Evolutionary conservation across 2,329 filamentous ascomycete genomes (phyloP).

Genomic region (Penicillium sp.): DNA sequence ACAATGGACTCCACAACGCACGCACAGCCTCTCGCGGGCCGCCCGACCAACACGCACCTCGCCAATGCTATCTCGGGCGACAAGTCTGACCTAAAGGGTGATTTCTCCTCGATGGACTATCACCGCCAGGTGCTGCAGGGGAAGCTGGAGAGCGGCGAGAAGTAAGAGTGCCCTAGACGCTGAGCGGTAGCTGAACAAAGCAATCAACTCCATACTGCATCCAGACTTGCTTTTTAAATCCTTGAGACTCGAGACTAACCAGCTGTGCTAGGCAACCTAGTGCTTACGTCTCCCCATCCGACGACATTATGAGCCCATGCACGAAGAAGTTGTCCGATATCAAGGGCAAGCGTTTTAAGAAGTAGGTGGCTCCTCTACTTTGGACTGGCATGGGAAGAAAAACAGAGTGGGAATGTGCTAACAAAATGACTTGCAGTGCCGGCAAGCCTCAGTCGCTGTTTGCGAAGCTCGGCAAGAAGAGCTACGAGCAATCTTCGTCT

Average conservation of each 20-base stretch:
- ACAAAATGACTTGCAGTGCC: conserved; percentile 27
- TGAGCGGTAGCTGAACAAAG: conserved; percentile 1
- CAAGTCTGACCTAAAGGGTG: conserved; percentile 38
- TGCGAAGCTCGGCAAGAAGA: conserved; percentile 50
- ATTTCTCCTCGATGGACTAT: conserved; percentile 45
- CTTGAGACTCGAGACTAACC: conserved; percentile 20
- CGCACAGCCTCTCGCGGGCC: conserved; percentile 41
- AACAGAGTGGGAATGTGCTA: background rate
- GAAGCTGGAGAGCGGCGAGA: conserved; percentile 42
- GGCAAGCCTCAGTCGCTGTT: conserved; percentile 50
- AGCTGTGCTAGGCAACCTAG: conserved; percentile 25
- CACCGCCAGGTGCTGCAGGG: conserved; percentile 47
- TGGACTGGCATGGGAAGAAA: background rate
- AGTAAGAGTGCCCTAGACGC: conserved; percentile 31
- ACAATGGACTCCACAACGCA: conserved; percentile 38
- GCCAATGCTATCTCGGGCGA: conserved; percentile 22
- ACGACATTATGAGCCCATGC: conserved; percentile 53
- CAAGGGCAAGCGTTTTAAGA: conserved; percentile 53
- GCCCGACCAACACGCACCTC: conserved; percentile 47
- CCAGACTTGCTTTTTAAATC: background rate
- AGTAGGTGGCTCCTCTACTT: conserved; percentile 33
- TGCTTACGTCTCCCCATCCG: conserved; percentile 52
- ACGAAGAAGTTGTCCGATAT: conserved; percentile 53
- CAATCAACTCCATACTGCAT: background rate
- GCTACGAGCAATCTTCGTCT: conserved; percentile 43